Base-by-base conservation (phyloP, 2,329 filamentous ascomycete species). In the Coniochaeta sp. region DNA sequence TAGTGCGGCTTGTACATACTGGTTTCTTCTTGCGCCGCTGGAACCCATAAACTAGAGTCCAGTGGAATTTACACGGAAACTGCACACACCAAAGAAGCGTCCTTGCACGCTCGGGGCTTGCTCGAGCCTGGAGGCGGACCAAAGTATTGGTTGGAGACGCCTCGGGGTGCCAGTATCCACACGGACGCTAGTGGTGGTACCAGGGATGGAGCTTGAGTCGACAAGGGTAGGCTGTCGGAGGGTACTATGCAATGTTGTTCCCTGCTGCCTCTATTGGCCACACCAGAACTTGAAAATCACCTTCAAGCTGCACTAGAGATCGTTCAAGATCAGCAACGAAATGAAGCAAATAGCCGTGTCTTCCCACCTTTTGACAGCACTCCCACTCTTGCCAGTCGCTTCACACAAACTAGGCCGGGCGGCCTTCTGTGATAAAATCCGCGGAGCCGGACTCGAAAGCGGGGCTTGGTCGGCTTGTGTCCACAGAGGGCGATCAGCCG, bases 201-300 rank as follows among this genome's bases (percentile, higher is more conserved):
- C n/a, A 22, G 54, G n/a, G 54, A 57, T 57, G 31, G 54, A 12
- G 54, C 54, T 22, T 57, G 28, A 34, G 54, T 24, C 22, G 54
- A 24, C 31, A 12, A 57, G 54, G 54, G 11, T 34, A 14, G 7
- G 54, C 54, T 57, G 38, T 57, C 54, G 34, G 31, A 57, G 54
- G 16, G n/a, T 57, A 8, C 63, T n/a, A n/a, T n/a, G n/a, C n/a
- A n/a, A n/a, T n/a, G n/a, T n/a, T 63, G 64, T 67, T 63, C 65
- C 62, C 61, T 55, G 52, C 17, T 28, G 56, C 9, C 56, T 58
- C 54, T 59, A 66, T 67, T 67, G 66, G 65, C 19, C 16, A 52
- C 47, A n/a, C 22, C 6, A 28, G 26, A 17, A 28, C 16, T 52
- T 24, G 47, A 31, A 52, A 52, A 52, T 52, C 14, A 52, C 47